Evolutionary conservation across 139 green algal genomes (phyloP).

Genomic region (Chlamydomonas incerta): DNA sequence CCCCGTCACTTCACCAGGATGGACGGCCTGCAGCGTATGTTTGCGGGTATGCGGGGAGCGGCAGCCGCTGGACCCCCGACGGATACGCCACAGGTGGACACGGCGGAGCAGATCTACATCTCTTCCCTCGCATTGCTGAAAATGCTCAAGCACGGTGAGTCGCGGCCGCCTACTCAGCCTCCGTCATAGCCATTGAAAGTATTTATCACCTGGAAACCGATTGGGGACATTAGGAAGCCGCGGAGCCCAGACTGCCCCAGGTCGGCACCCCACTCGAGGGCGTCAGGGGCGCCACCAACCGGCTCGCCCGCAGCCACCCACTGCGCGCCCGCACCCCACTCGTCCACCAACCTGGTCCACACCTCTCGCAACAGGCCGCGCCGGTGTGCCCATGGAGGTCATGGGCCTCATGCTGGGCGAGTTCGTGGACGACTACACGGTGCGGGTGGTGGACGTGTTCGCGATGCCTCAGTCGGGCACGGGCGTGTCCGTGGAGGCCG

Average conservation of each 20-base stretch:
- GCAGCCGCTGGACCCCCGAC: slow-evolving; percentile 43
- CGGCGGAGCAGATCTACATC: slow-evolving; percentile 98
- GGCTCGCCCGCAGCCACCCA: too few species aligned
- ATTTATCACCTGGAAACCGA: too few species aligned
- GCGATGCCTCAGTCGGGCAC: slow-evolving; percentile 99
- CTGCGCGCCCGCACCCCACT: too few species aligned
- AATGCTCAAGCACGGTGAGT: slow-evolving; percentile 98
- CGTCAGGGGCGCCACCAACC: too few species aligned
- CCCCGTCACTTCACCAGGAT: slow-evolving; percentile 36
- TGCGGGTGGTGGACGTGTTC: slow-evolving; percentile 98
- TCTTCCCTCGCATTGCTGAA: slow-evolving; percentile 97
- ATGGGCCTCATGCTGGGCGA: slow-evolving; percentile 99
- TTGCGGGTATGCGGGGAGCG: slow-evolving; percentile 60
- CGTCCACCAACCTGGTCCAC: too few species aligned
- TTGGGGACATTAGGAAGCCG: too few species aligned
- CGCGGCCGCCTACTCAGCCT: too few species aligned
- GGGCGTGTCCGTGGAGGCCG: slow-evolving; percentile 97
- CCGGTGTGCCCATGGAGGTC: slow-evolving; percentile 99
- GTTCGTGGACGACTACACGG: slow-evolving; percentile 99
- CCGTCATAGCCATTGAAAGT: too few species aligned
- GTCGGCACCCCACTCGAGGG: too few species aligned
- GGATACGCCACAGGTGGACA: slow-evolving; percentile 86
- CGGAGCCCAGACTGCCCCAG: too few species aligned
- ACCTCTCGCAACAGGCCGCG: slow-evolving; percentile 76
- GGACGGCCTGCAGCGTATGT: slow-evolving; percentile 83